A percentile compares a stretch with the other conserved stretches of the same genome.
phyloP scores from a whole-genome alignment of 2,329 filamentous ascomycete genomes.

The Lojkania enalia region DNA sequence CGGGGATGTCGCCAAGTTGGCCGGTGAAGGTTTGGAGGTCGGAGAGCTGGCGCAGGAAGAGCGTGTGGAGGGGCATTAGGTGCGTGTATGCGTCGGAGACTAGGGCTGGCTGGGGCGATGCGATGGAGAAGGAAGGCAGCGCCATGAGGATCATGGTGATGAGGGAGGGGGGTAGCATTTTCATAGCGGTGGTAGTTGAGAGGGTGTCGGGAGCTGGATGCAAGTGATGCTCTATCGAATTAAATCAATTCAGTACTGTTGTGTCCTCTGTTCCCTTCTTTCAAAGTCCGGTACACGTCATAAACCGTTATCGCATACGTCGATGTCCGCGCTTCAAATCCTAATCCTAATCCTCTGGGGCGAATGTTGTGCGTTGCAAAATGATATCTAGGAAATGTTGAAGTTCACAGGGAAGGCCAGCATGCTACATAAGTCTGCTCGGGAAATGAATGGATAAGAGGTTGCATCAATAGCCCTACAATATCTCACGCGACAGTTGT shows the following conservation, averaged over 20 bases:
- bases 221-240: too few species aligned
- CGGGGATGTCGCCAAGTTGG: constrained; percentile 56
- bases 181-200: constrained; percentile 21
- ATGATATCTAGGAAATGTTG: neutral
- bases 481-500: constrained; percentile 21
- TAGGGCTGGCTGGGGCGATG: constrained; percentile 30
- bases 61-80: constrained; percentile 35
- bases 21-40: constrained; percentile 46
- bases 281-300: too few species aligned
- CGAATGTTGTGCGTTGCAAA: neutral
- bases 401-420: neutral
- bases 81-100: constrained; percentile 25
- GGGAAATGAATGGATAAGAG: neutral
- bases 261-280: too few species aligned
- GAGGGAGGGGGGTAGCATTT: constrained; percentile 24
- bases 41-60: constrained; percentile 37
- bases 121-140: constrained; percentile 23
- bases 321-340: neutral
- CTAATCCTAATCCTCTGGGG: neutral
- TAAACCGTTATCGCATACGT: neutral
- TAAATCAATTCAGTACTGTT: too few species aligned
- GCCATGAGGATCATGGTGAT: constrained; percentile 25
- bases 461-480: neutral
- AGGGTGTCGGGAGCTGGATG: neutral
- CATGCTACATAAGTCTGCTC: too few species aligned